A percentile compares a stretch with the other conserved stretches of the same genome.
Conservation (phyloP, 2,329 filamentous ascomycete species). For the Pleoardoris graminearum region DNA sequence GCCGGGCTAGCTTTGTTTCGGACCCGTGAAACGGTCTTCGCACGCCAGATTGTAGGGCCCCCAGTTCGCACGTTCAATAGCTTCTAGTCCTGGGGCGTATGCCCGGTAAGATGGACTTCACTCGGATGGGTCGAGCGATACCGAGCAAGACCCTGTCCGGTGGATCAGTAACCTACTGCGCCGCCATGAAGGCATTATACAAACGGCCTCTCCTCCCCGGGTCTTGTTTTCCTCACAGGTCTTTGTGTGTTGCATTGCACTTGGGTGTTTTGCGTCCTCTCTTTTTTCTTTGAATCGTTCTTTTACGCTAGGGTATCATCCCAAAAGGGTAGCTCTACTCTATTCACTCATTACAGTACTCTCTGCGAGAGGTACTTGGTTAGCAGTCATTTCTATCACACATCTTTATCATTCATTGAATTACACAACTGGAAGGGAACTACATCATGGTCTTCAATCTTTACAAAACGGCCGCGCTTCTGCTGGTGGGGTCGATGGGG, state of each 20-base stretch:
- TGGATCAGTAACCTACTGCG: slow-evolving; percentile 7
- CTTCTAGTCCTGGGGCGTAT: neutral
- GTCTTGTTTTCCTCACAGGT: slow-evolving; percentile 1
- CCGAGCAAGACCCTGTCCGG: slow-evolving; percentile 7
- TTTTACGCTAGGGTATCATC: neutral
- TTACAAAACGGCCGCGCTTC: slow-evolving; percentile 18
- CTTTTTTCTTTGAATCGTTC: slow-evolving; percentile 7
- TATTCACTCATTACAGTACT: slow-evolving; percentile 6
- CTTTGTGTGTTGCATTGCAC: slow-evolving; percentile 5
- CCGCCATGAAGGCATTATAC: slow-evolving; percentile 6
- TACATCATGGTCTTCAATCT: slow-evolving; percentile 8
- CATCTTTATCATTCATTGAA: neutral
- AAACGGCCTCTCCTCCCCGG: slow-evolving; percentile 2
- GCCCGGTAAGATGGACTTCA: slow-evolving; percentile 6
- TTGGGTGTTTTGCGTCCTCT: slow-evolving; percentile 7
- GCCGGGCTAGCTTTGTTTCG: slow-evolving; percentile 2
- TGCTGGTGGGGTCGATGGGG: slow-evolving; percentile 20
- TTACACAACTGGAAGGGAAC: neutral
- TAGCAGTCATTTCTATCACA: slow-evolving; percentile 2
- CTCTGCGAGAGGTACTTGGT: slow-evolving; percentile 7
- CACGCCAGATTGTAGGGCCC: neutral
- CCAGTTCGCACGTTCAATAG: slow-evolving; percentile 4
- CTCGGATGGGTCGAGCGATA: slow-evolving; percentile 1
- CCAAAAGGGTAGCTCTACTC: slow-evolving; percentile 7
- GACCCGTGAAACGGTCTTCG: slow-evolving; percentile 6